Evolutionary conservation across 2,329 filamentous ascomycete species (phyloP).

Genomic region (Drechslerella dactyloides): DNA sequence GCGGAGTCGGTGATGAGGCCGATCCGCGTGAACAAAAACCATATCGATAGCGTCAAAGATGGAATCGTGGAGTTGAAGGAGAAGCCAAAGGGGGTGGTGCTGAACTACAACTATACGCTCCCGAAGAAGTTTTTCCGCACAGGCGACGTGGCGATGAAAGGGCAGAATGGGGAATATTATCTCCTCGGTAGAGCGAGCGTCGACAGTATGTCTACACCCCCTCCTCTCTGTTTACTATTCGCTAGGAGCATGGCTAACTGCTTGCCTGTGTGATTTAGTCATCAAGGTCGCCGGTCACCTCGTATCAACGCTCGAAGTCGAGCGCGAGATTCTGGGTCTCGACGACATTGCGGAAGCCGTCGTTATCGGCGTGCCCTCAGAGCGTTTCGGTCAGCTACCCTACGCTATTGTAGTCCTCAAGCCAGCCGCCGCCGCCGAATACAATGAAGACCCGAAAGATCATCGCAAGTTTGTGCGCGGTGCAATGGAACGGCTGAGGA

Average conservation of each 20-base stretch:
- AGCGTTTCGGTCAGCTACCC: constrained; percentile 20
- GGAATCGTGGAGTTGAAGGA: constrained; percentile 17
- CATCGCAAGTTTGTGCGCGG: constrained; percentile 10
- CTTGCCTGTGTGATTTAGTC: constrained; percentile 59
- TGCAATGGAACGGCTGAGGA: constrained; percentile 56
- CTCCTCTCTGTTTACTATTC: constrained; percentile 50
- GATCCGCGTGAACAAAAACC: neutral
- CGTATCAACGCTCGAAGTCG: constrained; percentile 87
- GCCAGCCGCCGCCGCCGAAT: constrained; percentile 89
- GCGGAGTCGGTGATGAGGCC: constrained; percentile 56
- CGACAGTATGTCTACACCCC: constrained; percentile 40
- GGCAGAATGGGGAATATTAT: constrained; percentile 59
- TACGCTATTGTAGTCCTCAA: constrained; percentile 63
- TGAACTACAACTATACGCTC: constrained; percentile 69
- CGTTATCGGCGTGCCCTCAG: constrained; percentile 69
- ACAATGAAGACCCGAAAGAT: constrained; percentile 80
- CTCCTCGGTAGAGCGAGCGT: constrained; percentile 86
- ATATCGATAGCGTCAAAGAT: constrained; percentile 13
- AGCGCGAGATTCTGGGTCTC: constrained; percentile 76
- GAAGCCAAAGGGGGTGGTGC: neutral
- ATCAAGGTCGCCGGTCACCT: constrained; percentile 76
- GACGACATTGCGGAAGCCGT: constrained; percentile 74
- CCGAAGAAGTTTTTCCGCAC: constrained; percentile 90
- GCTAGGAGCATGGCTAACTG: constrained; percentile 60
- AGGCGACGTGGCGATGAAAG: constrained; percentile 76